A percentile compares a stretch with the other conserved stretches of the same genome.
Conservation (phyloP, 768 basidiomycete species). For the Pleurotus salmoneostramineus region DNA sequence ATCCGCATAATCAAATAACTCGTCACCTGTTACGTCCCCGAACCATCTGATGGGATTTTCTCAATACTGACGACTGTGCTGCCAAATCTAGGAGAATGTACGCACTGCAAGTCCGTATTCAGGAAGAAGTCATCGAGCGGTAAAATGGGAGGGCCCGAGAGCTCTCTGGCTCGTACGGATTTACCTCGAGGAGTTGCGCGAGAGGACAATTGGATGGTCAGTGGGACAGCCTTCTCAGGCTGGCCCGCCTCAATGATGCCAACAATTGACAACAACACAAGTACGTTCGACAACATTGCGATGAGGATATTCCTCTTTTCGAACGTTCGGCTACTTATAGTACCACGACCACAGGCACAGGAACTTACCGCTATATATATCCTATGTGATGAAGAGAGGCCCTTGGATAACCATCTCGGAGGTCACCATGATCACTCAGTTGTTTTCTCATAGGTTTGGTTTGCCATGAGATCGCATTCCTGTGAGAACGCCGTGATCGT, state of each 20-base stretch:
- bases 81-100: not conserved
- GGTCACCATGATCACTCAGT: not conserved
- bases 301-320: not conserved
- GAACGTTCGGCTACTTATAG: not conserved
- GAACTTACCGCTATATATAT: not conserved
- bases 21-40: conserved; percentile 42
- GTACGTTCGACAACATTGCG: not conserved
- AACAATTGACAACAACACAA: not conserved
- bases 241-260: not conserved
- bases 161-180: conserved; percentile 29
- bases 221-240: conserved; percentile 11
- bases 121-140: conserved; percentile 50
- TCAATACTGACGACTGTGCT: not conserved
- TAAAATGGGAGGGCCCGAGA: conserved; percentile 34
- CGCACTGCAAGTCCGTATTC: conserved; percentile 57
- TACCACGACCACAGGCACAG: not conserved
- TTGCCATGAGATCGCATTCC: not conserved
- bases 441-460: not conserved
- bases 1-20: not conserved
- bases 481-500: not conserved
- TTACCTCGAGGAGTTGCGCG: conserved; percentile 17
- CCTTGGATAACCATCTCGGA: not conserved
- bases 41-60: conserved; percentile 36
- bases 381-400: not conserved
- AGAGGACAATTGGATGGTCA: conserved; percentile 27